Evolutionary conservation across 306 rosid species (phyloP).

Genomic region (Vicia faba): DNA sequence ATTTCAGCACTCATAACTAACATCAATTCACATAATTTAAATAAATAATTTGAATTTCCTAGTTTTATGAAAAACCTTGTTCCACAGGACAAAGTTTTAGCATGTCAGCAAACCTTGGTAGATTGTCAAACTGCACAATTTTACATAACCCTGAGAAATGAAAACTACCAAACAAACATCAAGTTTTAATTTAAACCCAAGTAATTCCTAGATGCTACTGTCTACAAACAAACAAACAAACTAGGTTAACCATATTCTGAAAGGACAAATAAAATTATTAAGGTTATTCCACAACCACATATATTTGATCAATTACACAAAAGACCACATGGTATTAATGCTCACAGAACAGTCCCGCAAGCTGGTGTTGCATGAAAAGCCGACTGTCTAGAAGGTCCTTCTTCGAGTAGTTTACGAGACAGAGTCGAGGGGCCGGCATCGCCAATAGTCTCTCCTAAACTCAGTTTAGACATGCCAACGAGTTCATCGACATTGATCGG

Average conservation of each 20-base stretch:
- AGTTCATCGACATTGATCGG: constrained; percentile 92
- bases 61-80: no score
- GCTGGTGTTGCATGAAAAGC: constrained; percentile 90
- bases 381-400: constrained; percentile 92
- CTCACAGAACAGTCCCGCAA: constrained; percentile 46
- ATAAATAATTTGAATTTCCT: no score
- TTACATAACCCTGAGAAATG: constrained; percentile 40
- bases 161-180: constrained; percentile 44
- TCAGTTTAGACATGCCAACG: constrained; percentile 93
- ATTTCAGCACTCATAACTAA: no score
- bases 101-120: constrained; percentile 22
- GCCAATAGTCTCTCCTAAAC: constrained; percentile 78
- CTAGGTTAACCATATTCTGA: constrained; percentile 43
- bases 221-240: constrained; percentile 57
- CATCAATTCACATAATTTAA: no score
- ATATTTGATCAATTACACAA: constrained; percentile 41
- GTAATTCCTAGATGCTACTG: constrained; percentile 49
- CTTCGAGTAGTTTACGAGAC: constrained; percentile 71
- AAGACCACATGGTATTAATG: constrained; percentile 48
- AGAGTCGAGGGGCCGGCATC: constrained; percentile 72
- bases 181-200: constrained; percentile 39
- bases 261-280: constrained; percentile 45
- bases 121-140: constrained; percentile 52
- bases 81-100: not conserved
- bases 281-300: constrained; percentile 47